phyloP scores from a whole-genome alignment of 2,329 filamentous ascomycete species.

The Trichoderma sp. region DNA sequence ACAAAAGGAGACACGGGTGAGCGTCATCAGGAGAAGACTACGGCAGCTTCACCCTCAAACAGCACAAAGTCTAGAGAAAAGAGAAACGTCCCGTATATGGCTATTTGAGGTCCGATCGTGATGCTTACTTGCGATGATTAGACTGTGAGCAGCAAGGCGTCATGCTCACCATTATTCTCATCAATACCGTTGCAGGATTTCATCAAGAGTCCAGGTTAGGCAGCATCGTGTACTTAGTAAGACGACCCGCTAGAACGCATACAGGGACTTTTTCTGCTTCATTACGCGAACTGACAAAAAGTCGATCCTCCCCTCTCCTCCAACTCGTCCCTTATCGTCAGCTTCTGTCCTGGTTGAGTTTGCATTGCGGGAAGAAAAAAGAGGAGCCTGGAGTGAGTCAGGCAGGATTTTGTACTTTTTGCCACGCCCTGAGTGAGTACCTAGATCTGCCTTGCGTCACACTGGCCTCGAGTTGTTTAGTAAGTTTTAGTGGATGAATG shows the following conservation, averaged over 20 bases:
- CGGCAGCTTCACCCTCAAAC: too few species aligned
- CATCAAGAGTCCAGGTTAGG: not conserved
- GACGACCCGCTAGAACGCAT: slow-evolving; percentile 25
- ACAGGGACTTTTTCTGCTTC: not conserved
- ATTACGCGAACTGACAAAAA: not conserved
- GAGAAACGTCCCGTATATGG: too few species aligned
- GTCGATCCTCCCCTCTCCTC: too few species aligned
- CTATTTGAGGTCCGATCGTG: too few species aligned
- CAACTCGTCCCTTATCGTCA: not conserved
- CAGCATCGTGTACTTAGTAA: slow-evolving; percentile 21
- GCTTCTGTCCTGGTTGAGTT: not conserved
- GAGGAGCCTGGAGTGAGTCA: slow-evolving; percentile 18
- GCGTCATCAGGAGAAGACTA: too few species aligned
- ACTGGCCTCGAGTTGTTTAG: not conserved
- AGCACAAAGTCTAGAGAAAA: too few species aligned
- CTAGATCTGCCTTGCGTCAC: slow-evolving; percentile 2
- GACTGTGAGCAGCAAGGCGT: not conserved
- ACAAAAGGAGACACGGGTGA: too few species aligned
- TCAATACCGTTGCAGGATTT: too few species aligned
- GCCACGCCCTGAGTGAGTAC: not conserved
- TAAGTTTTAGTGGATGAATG: slow-evolving; percentile 25
- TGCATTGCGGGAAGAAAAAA: not conserved
- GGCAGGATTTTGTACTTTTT: not conserved
- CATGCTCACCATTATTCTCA: not conserved
- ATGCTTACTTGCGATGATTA: too few species aligned